Evolutionary conservation across 768 basidiomycete species (phyloP).

Genomic region (Multifurca ochricompacta): DNA sequence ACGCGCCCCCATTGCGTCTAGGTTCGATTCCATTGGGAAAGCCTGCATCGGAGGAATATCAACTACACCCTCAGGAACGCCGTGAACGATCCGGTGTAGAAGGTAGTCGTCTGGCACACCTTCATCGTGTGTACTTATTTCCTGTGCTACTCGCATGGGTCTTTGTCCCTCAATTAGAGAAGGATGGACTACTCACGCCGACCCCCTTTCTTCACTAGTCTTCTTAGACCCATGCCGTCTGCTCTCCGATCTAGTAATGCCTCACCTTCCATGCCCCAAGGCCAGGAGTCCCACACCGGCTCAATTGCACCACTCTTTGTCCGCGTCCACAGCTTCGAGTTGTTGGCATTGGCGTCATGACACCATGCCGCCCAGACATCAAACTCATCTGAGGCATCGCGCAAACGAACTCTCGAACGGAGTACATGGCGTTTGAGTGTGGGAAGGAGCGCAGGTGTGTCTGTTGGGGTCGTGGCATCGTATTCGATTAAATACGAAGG

Average conservation of each 20-base stretch:
- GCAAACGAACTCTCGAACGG: slow-evolving; percentile 80
- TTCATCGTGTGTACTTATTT: slow-evolving; percentile 49
- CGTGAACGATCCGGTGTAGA: slow-evolving; percentile 69
- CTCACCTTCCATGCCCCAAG: slow-evolving; percentile 53
- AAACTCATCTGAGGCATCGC: slow-evolving; percentile 69
- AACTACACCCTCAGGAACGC: slow-evolving; percentile 77
- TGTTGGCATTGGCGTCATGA: slow-evolving; percentile 31
- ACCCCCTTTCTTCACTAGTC: slow-evolving; percentile 63
- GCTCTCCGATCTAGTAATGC: slow-evolving; percentile 58
- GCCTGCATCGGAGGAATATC: slow-evolving; percentile 75
- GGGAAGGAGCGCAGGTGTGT: slow-evolving; percentile 53
- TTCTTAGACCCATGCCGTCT: slow-evolving; percentile 68
- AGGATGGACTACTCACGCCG: slow-evolving; percentile 49
- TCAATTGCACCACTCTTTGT: slow-evolving; percentile 73
- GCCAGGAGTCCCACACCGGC: slow-evolving; percentile 60
- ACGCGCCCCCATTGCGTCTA: slow-evolving; percentile 94
- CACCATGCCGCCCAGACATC: slow-evolving; percentile 83
- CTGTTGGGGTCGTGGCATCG: slow-evolving; percentile 40
- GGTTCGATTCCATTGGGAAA: slow-evolving; percentile 90
- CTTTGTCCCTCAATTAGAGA: slow-evolving; percentile 5
- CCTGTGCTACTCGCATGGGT: slow-evolving; percentile 36
- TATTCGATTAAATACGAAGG: slow-evolving; percentile 64
- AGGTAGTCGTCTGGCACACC: slow-evolving; percentile 51
- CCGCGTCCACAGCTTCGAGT: slow-evolving; percentile 41
- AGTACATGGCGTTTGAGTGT: slow-evolving; percentile 79